Evolutionary conservation across 768 basidiomycete genomes (phyloP), one percentile per base, ranked within the genome.

Genomic region (Chiua virens): DNA sequence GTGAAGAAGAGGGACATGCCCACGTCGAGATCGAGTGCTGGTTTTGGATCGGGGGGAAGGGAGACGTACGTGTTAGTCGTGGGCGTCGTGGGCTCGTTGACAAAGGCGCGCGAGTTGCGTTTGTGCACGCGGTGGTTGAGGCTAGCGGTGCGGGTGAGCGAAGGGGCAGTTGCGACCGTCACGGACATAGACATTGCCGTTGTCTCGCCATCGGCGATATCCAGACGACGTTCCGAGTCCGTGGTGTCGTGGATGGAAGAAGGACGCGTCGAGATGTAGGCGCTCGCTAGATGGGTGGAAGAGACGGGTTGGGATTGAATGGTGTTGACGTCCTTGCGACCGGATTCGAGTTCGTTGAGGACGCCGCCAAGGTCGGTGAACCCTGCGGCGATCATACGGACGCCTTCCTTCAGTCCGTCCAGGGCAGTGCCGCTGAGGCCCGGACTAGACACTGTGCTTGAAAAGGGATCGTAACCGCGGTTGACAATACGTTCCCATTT

Each of bases 401-500:
- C 82, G 14, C 86, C 80, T 57, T 82, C 86, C 57, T 79, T 81
- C 57, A 89, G 75, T 7, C 82, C 83, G 56, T 82, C 83, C 1
- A 87, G 60, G 14, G 72, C 68, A 14, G 34, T 51, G 8, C 56
- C 52, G 8, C 61, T 52, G 8, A 64, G 50, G 15, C 58, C 53
- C 0, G 53, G 49, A 10, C 39, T 25, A 23, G 37, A 47, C 10
- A 43, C 13, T 8, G 35, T 7, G 34, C 43, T 54, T 18, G 37
- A 18, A 27, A 42, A 37, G 17, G 58, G 46, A 15, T 65, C 59
- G 1, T 62, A 20, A 22, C 85, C 83, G 17, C 81, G 78, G 58
- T 78, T 79, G 39, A 92, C 81, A 50, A 92, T 89, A 28, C 82
- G 79, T 65, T 86, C 89, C 91, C 91, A 93, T 68, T 85, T 89